Evolutionary conservation across 2,329 filamentous ascomycete genomes (phyloP), one percentile per base, ranked within the genome.

Genomic region (Fonsecaea erecta): DNA sequence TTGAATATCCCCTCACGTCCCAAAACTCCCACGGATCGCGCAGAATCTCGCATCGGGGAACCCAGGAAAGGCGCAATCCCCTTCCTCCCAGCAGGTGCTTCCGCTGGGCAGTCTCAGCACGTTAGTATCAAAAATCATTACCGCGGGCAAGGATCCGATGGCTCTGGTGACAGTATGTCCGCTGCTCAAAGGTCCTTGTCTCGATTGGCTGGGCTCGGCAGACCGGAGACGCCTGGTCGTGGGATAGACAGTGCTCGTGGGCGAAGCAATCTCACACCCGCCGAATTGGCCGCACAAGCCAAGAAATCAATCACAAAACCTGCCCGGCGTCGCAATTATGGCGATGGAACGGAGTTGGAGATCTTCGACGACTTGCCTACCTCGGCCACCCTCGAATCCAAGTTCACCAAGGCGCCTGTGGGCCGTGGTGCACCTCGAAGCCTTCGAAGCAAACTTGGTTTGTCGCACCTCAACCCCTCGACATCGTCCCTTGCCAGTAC

Each of bases 351-450:
- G 66, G 95, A 99, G 77, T 83, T 99, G 35, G 94, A 98, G 71
- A 88, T 86, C 1, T 98, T 99, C 75, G 95, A 99, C 75, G 95
- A 99, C 77, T 81, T 99, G 62, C 94, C 94, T 1, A 98, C 93
- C 0, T 97, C 93, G 16, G 87, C 85, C 12, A 87, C 90, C 66
- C 85, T 87, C 14, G 95, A 99, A 78, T 92, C 88, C 68, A 90
- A 87, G 72, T 99, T 87, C 74, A 83, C 93, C 67, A 96, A 93
- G 76, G 88, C 90, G 72, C 93, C 95, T 2, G 82, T 89, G 43
- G 87, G 85, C 53, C 85, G 86, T 60, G 88, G 89, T 21, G 86
- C 85, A 52, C 86, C 90, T 28, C 92, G 89, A 77, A 84, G 86
- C 37, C 73, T 86, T 43, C 80, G 83, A 48, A 80, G 78, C 66